Evolutionary conservation across 495 filamentous ascomycete species (phyloP), one percentile per base, ranked within the genome.

Genomic region (Podospora bellae-mahoneyi): DNA sequence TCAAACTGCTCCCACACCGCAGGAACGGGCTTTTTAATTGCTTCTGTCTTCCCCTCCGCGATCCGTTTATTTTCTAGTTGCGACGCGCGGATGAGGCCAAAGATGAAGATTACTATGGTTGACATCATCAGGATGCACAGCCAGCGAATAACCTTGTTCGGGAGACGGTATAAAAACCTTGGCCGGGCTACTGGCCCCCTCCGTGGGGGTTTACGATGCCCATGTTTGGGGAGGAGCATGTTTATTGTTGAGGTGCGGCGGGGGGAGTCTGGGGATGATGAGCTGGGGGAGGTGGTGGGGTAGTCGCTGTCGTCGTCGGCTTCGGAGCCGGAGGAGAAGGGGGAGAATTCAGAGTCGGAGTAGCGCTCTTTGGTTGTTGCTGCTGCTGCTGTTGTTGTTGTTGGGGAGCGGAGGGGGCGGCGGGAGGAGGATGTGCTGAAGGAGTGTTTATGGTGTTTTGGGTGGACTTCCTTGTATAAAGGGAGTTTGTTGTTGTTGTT

Each of bases 1-100:
- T 87, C 87, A 75, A 96, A 97, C 4, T 81, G 82, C 74, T 96
- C 91, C 93, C 93, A 97, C 59, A 81, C 76, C 3, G 86, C 86
- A n/a, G 91, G 90, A 59, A 83, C 77, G 3, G 85, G 77, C 3
- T 84, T 81, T 57, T 84, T 74, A 10, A 48, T 13, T 10, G 13
- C 39, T 63, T 76, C 74, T 59, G 80, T 66, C 85, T 76, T 73
- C 81, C 90, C 74, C 82, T 83, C 77, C 16, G 85, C 78, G n/a
- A 91, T 83, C 61, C 81, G 83, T 53, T 78, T 84, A 32, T 88
- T 87, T 56, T 90, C 89, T 16, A 85, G 77, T 69, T 88, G 84
- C 62, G 90, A 91, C 68, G 91, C 87, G 20, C 89, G 87, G 64
- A 91, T 84, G 62, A 96, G 82, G 27, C 82, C 85, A 53, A 91